These are phyloP conservation scores for Nannochloropsis gaditana DNA, from an alignment of 108 stramenopile genomes.

Conservation along the genomic window DNA sequence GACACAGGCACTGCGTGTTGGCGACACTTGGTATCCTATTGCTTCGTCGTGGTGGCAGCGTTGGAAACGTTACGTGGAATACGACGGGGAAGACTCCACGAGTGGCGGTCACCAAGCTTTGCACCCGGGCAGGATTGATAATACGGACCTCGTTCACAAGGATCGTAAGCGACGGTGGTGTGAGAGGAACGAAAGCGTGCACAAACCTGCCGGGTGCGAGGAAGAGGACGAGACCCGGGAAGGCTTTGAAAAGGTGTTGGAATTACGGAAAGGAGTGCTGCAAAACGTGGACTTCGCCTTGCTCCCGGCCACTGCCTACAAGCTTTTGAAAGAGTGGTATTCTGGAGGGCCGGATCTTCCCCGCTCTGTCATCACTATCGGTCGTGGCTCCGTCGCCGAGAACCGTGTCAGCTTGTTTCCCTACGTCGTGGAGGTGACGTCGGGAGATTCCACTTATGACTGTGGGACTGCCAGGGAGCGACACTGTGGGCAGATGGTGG, in stretches of 20 bases:
- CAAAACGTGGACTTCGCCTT: conserved; percentile 30
- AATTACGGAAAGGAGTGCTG: background rate
- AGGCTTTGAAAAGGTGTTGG: background rate
- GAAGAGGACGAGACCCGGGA: too few species aligned
- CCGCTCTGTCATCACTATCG: background rate
- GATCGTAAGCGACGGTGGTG: too few species aligned
- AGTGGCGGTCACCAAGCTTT: background rate
- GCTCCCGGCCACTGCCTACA: conserved; percentile 31
- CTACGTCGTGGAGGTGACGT: background rate
- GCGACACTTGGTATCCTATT: background rate
- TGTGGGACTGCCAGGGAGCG: background rate
- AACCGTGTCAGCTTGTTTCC: background rate
- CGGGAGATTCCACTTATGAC: background rate
- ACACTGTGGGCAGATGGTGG: background rate
- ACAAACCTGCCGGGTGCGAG: too few species aligned
- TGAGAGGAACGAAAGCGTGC: too few species aligned
- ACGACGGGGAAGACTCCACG: background rate
- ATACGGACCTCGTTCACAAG: background rate
- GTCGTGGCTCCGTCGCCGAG: background rate
- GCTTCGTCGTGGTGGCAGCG: background rate
- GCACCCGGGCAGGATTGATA: background rate
- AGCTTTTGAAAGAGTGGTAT: conserved; percentile 36
- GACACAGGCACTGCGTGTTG: background rate
- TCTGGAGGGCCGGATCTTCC: conserved; percentile 33
- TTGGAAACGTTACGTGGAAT: background rate